Evolutionary conservation across 805 yeast genomes (phyloP).

Genomic region (Blastobotrys chiropterorum): DNA sequence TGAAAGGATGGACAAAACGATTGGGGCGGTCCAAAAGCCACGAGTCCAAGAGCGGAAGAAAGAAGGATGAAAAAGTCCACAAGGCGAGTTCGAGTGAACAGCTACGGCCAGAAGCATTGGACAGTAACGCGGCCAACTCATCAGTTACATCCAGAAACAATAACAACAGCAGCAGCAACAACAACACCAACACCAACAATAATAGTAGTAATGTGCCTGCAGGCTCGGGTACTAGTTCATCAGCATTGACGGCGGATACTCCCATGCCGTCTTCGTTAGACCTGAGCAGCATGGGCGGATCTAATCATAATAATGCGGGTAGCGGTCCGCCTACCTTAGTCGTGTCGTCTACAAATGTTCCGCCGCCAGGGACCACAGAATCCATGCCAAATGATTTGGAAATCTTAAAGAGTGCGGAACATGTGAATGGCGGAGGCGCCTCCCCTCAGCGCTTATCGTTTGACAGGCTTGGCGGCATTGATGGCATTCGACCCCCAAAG

Average conservation of each 20-base stretch:
- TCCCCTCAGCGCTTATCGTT: slow-evolving; percentile 42
- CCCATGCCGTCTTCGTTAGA: background rate
- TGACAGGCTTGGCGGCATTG: slow-evolving; percentile 67
- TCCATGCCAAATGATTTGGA: slow-evolving; percentile 32
- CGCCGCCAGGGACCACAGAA: slow-evolving; percentile 32
- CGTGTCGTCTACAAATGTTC: slow-evolving; percentile 17
- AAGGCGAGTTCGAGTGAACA: slow-evolving; percentile 8
- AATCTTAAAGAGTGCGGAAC: slow-evolving; percentile 11
- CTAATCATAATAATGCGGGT: too few species aligned
- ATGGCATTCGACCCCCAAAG: slow-evolving; percentile 76
- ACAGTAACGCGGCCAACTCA: slow-evolving; percentile 10
- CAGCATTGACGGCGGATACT: background rate
- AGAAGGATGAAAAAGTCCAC: slow-evolving; percentile 10
- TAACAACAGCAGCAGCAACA: slow-evolving; percentile 4
- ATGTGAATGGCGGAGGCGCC: slow-evolving; percentile 12
- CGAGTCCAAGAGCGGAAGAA: slow-evolving; percentile 10
- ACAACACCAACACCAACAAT: slow-evolving; percentile 1
- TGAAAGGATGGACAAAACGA: slow-evolving; percentile 36
- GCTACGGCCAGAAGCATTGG: slow-evolving; percentile 14
- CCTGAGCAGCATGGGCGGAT: slow-evolving; percentile 6
- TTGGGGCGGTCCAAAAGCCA: slow-evolving; percentile 18
- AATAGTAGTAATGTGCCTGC: background rate
- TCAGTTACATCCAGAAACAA: slow-evolving; percentile 2
- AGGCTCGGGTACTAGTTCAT: background rate
- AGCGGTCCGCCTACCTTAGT: slow-evolving; percentile 14